Base-by-base conservation (phyloP, 495 filamentous ascomycete species). In the Cercophora newfieldiana region DNA sequence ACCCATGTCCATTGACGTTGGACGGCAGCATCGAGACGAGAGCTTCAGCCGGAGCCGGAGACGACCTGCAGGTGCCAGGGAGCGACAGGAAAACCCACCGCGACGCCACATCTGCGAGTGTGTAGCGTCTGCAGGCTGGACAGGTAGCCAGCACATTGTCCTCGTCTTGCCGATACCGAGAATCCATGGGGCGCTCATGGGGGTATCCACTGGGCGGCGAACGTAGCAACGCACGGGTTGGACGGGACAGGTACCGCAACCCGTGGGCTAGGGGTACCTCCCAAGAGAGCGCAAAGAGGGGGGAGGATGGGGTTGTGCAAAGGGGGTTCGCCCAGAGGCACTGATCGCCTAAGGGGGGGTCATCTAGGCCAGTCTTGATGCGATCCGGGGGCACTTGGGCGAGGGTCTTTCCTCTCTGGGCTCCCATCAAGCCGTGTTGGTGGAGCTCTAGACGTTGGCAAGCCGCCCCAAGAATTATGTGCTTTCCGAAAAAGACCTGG, bases 1-100 rank as follows among this genome's bases (percentile, higher is more conserved):
- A 73, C 60, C 71, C 73, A 70, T 73, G 71, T 71, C 67, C 66
- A 67, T 72, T 67, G 65, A 69, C 63, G 66, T 68, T 67, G 24
- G 63, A 64, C 63, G 68, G 73, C 47, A 68, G 61, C 55, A 63
- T 61, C 61, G 49, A 61, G 63, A 66, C 71, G 63, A 67, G 68
- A 73, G 69, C 63, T 66, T 71, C 26, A 68, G 57, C 66, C 64
- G 65, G 72, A 64, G 68, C 68, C 66, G 69, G 66, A 71, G 62
- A 58, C 61, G 49, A 57, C 66, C 21, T 21, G 58, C 64, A 65
- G 65, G 37, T 58, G 60, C 55, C 58, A 60, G 50, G 29, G 62
- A 61, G 31, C 33, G 22, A 44, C 63, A 62, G 61, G 14, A 24
- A 61, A 53, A 57, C 62, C 68, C 68, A 68, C 68, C 61, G 53